Conservation (phyloP, 129 eudicot species). For the Flaveria brownii region DNA sequence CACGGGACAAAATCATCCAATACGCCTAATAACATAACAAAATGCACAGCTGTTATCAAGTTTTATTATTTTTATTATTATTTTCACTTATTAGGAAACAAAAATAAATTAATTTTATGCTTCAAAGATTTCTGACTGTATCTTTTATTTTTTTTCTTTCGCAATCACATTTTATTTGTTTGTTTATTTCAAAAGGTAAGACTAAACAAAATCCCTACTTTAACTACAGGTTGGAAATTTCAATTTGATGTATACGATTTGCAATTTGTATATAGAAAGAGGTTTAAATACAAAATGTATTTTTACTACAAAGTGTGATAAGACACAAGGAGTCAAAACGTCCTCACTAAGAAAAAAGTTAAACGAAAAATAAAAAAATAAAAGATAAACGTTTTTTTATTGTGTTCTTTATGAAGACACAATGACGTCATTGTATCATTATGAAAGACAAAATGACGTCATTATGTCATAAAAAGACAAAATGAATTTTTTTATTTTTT, state of each 20-base stretch:
- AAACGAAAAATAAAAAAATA: no score
- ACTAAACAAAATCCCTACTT: background rate
- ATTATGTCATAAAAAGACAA: no score
- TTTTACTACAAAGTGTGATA: no score
- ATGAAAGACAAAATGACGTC: no score
- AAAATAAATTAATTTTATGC: constrained; percentile 4
- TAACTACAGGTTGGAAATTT: background rate
- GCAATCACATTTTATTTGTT: background rate
- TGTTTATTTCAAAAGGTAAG: background rate
- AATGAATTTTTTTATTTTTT: no score
- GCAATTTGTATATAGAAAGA: background rate
- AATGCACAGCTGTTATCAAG: constrained; percentile 9
- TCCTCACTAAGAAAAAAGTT: no score
- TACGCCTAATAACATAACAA: constrained; percentile 1
- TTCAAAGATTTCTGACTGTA: background rate
- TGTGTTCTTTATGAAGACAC: no score
- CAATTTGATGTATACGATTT: background rate
- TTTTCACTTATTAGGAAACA: background rate
- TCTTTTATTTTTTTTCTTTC: constrained; percentile 5
- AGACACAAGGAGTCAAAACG: no score
- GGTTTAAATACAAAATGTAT: no score
- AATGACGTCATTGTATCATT: no score
- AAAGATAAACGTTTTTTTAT: no score
- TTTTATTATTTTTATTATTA: background rate
- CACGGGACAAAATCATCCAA: background rate